Evolutionary conservation across 495 filamentous ascomycete genomes (phyloP).

Genomic region (Viridothelium virens): DNA sequence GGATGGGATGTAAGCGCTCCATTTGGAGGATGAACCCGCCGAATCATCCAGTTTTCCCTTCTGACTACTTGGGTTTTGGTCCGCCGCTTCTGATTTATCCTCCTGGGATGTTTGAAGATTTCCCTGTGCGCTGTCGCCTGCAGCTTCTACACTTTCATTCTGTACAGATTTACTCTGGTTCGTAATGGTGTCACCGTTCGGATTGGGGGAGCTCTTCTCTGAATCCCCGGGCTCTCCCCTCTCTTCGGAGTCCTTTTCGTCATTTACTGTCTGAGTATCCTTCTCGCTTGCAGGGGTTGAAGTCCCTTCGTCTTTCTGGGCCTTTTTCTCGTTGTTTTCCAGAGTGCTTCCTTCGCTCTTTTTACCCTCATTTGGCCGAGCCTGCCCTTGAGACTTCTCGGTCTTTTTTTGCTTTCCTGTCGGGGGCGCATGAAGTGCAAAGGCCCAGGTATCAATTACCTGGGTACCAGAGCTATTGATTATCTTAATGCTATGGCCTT

Average conservation of each 20-base stretch:
- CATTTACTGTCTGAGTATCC: slow-evolving; percentile 9
- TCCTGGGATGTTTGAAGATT: background rate
- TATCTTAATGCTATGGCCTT: slow-evolving; percentile 42
- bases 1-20: slow-evolving; percentile 3
- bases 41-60: background rate
- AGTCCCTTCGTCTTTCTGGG: slow-evolving; percentile 15
- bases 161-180: background rate
- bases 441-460: slow-evolving; percentile 46
- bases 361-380: slow-evolving; percentile 11
- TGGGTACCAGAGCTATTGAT: slow-evolving; percentile 48
- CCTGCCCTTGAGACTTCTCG: slow-evolving; percentile 16
- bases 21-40: background rate
- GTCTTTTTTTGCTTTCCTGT: slow-evolving; percentile 15
- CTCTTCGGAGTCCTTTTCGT: slow-evolving; percentile 7
- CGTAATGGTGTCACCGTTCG: background rate
- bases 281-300: slow-evolving; percentile 14
- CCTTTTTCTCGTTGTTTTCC: slow-evolving; percentile 10
- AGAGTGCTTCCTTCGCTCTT: background rate
- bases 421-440: slow-evolving; percentile 34
- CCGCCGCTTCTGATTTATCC: background rate
- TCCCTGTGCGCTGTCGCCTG: slow-evolving; percentile 10
- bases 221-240: background rate
- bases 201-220: background rate
- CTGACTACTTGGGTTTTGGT: background rate
- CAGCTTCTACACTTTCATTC: slow-evolving; percentile 17